These are phyloP conservation scores for Mycena chlorophos DNA, from an alignment of 768 basidiomycete species.

Conservation along the genomic window DNA sequence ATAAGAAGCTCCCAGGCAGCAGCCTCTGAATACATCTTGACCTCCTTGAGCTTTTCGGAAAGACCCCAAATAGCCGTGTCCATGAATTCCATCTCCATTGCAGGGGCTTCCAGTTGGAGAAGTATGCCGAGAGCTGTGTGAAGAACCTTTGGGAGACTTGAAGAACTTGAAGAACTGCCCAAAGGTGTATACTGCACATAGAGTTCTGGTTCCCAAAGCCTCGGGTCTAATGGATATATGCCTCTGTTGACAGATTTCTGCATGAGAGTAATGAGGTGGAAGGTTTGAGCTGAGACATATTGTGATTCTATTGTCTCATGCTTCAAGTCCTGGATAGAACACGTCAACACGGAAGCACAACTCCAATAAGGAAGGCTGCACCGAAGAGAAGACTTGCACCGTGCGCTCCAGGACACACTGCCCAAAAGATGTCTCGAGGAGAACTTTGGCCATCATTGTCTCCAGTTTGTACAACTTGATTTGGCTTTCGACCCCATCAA, in stretches of 20 bases:
- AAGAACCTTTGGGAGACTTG: too few species aligned
- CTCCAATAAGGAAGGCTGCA: too few species aligned
- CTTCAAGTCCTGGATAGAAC: constrained; percentile 7
- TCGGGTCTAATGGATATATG: neutral
- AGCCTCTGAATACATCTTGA: constrained; percentile 6
- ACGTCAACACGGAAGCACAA: too few species aligned
- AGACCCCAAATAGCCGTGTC: neutral
- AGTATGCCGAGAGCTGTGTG: constrained; percentile 5
- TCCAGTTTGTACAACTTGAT: neutral
- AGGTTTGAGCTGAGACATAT: constrained; percentile 8
- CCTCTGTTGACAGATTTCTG: neutral
- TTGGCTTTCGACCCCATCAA: constrained; percentile 12
- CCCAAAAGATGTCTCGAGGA: too few species aligned
- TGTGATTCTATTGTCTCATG: constrained; percentile 8
- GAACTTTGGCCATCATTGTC: neutral
- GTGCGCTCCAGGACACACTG: too few species aligned
- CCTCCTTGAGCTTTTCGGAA: neutral
- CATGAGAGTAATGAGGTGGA: constrained; percentile 2
- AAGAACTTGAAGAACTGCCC: too few species aligned
- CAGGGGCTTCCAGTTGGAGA: neutral
- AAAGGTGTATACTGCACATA: too few species aligned
- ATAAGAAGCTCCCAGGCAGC: neutral
- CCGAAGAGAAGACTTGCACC: too few species aligned
- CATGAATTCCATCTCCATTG: neutral
- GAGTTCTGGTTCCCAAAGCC: neutral